Conservation (phyloP, 768 basidiomycete genomes). For the Amanita molliuscula region DNA sequence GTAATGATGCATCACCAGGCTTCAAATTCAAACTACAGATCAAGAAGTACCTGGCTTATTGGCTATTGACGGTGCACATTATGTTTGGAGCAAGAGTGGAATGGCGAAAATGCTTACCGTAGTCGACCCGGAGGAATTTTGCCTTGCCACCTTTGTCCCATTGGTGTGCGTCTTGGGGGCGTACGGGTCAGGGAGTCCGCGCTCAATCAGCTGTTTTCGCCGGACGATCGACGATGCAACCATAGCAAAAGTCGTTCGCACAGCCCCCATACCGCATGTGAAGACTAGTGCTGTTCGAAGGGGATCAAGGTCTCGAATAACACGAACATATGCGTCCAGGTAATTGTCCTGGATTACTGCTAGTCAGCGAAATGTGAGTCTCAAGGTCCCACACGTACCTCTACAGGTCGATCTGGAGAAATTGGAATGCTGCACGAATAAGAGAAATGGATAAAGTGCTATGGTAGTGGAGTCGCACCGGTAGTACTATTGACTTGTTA, state of each 20-base stretch:
- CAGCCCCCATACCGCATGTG: conserved; percentile 95
- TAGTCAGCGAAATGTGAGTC: neutral
- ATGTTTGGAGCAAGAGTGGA: neutral
- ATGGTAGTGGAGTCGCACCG: conserved; percentile 32
- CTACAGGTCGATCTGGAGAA: conserved; percentile 83
- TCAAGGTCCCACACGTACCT: conserved; percentile 30
- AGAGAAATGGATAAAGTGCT: neutral
- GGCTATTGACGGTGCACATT: neutral
- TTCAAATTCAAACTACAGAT: neutral
- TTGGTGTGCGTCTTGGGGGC: conserved; percentile 24
- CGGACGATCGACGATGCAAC: conserved; percentile 83
- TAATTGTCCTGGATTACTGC: conserved; percentile 65
- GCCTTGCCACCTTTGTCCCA: neutral
- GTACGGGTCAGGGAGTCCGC: conserved; percentile 76
- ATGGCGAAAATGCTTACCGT: conserved; percentile 27
- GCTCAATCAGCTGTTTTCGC: conserved; percentile 58
- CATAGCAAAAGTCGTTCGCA: conserved; percentile 96
- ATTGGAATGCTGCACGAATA: conserved; percentile 70
- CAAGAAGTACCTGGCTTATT: neutral
- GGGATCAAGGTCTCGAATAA: conserved; percentile 76
- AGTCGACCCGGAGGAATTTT: conserved; percentile 24
- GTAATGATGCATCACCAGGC: neutral
- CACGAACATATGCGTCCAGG: conserved; percentile 82
- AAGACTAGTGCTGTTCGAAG: conserved; percentile 78
- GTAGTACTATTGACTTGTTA: conserved; percentile 44